Evolutionary conservation across 805 yeast genomes (phyloP).

Genomic region (Grigorovia humatica): DNA sequence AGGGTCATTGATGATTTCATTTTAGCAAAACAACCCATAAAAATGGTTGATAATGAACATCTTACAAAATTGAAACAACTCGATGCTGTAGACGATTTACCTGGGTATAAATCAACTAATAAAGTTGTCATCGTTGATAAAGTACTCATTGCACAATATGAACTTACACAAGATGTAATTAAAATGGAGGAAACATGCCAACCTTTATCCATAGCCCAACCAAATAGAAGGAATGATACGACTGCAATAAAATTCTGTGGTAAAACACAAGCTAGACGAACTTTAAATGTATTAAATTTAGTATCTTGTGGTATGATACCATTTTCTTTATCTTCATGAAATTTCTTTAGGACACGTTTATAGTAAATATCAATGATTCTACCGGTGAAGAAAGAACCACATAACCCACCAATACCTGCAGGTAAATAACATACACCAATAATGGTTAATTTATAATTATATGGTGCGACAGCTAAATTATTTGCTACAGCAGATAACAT

Average conservation of each 20-base stretch:
- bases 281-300: conserved; percentile 43
- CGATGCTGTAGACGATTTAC: conserved; percentile 59
- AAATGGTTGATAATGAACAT: conserved; percentile 58
- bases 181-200: conserved; percentile 44
- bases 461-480: conserved; percentile 35
- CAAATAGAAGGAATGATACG: conserved; percentile 43
- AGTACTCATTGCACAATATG: conserved; percentile 46
- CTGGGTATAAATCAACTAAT: conserved; percentile 64
- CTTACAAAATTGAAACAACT: conserved; percentile 63
- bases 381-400: conserved; percentile 54
- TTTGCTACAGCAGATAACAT: conserved; percentile 54
- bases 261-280: conserved; percentile 39
- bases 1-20: conserved; percentile 49
- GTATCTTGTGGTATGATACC: conserved; percentile 19
- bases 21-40: conserved; percentile 53
- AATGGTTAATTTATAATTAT: conserved; percentile 41
- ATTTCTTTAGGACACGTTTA: conserved; percentile 21
- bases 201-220: conserved; percentile 57
- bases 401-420: conserved; percentile 57
- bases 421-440: conserved; percentile 68
- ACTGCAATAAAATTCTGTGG: conserved; percentile 36
- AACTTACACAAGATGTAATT: conserved; percentile 46
- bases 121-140: conserved; percentile 51
- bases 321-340: conserved; percentile 13
- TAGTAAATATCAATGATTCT: conserved; percentile 43